These are phyloP conservation scores for Aegilops sharonensis DNA, from an alignment of 176 grass and related monocot species.

Conservation along the genomic window DNA sequence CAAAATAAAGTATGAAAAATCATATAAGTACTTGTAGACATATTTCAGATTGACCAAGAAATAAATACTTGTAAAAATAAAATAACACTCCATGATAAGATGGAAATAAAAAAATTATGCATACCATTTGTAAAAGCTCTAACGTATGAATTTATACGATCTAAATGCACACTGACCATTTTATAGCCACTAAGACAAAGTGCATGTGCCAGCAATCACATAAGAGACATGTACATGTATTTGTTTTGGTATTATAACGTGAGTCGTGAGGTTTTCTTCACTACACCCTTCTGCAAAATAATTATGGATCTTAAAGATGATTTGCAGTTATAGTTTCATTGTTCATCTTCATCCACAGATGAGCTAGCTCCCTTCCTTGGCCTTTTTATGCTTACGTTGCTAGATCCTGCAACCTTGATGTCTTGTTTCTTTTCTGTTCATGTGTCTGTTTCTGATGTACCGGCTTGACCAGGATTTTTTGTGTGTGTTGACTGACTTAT, in stretches of 20 bases:
- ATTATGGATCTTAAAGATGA: not conserved
- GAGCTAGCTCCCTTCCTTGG: not conserved
- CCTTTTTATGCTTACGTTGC: not conserved
- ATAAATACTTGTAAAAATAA: not conserved
- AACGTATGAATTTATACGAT: not conserved
- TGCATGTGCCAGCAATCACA: not conserved
- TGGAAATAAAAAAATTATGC: not conserved
- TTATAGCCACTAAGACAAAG: not conserved
- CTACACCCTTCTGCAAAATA: not conserved
- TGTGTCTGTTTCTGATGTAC: not conserved
- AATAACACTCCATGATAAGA: slow-evolving; percentile 3
- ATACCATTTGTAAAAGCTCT: not conserved
- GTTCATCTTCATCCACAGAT: slow-evolving; percentile 10
- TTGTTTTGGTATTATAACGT: not conserved
- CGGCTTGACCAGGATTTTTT: not conserved
- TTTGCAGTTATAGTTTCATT: not conserved
- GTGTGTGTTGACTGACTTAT: not conserved
- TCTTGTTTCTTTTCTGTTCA: not conserved
- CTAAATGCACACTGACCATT: not conserved
- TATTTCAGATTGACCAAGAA: not conserved
- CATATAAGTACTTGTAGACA: not conserved
- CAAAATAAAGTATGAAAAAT: slow-evolving; percentile 2
- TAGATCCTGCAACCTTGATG: not conserved
- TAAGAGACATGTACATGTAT: not conserved
- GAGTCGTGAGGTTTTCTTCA: not conserved